Conservation (phyloP, 371 early-diverging fungal genomes). For the Amoeboradix gromovi region DNA sequence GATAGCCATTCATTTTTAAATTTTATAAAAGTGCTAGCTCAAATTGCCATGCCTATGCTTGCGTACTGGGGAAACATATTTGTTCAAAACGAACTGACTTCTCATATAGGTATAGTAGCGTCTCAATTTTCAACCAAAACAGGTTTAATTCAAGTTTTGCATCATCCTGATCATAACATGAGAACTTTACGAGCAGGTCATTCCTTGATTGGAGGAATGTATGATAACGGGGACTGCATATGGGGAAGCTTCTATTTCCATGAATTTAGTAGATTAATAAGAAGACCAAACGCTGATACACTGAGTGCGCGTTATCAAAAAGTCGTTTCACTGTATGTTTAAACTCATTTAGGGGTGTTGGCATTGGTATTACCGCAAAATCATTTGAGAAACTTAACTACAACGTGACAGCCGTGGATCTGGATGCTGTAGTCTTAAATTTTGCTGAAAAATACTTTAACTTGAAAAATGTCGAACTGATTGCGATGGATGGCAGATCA, state of each 20-base stretch:
- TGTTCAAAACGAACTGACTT: neutral
- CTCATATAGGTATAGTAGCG: neutral
- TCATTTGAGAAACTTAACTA: conserved; percentile 23
- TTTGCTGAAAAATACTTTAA: conserved; percentile 32
- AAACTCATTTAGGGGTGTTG: conserved; percentile 31
- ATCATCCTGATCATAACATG: neutral
- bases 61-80: neutral
- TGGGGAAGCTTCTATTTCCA: neutral
- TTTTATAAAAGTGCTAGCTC: neutral
- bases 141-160: neutral
- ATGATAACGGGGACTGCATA: conserved; percentile 7
- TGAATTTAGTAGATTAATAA: neutral
- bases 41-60: neutral
- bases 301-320: too few species aligned
- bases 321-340: too few species aligned
- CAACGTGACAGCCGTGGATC: conserved; percentile 36
- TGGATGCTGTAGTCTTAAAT: conserved; percentile 32
- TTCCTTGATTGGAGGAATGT: conserved; percentile 44
- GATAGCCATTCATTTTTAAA: neutral
- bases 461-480: conserved; percentile 7
- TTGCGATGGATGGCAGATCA: conserved; percentile 30
- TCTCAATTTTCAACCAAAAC: neutral
- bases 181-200: conserved; percentile 35
- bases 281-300: neutral
- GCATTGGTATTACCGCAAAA: conserved; percentile 39